A percentile compares a stretch with the other conserved stretches of the same genome.
Evolutionary conservation across 73 alveolate species (phyloP).

Genomic region (Paramecium caudatum): DNA sequence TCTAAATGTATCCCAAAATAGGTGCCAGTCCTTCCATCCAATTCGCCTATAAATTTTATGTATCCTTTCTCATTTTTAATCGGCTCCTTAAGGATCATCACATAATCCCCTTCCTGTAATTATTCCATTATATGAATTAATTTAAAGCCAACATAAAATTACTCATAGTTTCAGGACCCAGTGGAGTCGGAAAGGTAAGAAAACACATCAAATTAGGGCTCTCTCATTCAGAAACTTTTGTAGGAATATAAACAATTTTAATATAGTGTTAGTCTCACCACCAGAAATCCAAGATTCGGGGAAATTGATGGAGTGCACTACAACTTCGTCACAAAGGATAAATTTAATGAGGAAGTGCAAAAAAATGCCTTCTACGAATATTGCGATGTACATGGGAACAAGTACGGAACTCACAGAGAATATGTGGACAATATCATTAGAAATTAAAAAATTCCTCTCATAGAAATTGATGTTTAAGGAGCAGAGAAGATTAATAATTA

Average conservation of each 20-base stretch:
- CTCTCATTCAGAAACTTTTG: constrained; percentile 75
- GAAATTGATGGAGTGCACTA: constrained; percentile 87
- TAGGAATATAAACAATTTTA: constrained; percentile 78
- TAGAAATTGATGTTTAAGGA: constrained; percentile 80
- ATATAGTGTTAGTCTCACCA: constrained; percentile 85
- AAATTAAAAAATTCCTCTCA: constrained; percentile 63
- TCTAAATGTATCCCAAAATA: constrained; percentile 50
- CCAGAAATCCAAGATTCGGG: constrained; percentile 81
- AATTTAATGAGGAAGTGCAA: constrained; percentile 72
- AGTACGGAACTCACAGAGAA: constrained; percentile 76
- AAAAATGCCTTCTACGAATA: constrained; percentile 73
- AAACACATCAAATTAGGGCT: constrained; percentile 69
- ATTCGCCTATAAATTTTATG: constrained; percentile 26
- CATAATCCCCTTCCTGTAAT: constrained; percentile 43
- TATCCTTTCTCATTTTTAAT: constrained; percentile 41
- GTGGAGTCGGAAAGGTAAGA: constrained; percentile 86
- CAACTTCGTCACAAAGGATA: constrained; percentile 80
- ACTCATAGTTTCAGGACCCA: constrained; percentile 86
- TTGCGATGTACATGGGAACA: constrained; percentile 78
- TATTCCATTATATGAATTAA: constrained; percentile 60
- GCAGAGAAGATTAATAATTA: constrained; percentile 76
- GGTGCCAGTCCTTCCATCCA: background rate
- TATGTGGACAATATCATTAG: constrained; percentile 60
- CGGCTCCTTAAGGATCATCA: background rate
- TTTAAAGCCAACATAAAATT: background rate